Conservation (phyloP, 2,329 filamentous ascomycete species). For the Pezizomycotina sp. region DNA sequence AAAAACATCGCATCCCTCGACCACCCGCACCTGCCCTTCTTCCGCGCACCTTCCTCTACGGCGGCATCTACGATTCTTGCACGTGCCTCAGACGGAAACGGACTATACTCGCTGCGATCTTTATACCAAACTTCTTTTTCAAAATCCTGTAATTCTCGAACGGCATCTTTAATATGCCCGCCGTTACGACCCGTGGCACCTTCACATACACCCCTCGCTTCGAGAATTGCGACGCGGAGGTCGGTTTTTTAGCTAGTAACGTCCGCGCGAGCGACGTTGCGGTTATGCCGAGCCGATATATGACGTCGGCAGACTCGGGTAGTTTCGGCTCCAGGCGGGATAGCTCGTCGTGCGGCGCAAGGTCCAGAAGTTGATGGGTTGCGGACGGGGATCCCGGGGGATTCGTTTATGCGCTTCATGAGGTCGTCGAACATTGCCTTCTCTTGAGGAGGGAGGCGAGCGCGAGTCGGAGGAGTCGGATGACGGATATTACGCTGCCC, state of each 20-base stretch:
- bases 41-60: conserved; percentile 25
- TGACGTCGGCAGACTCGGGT: conserved; percentile 33
- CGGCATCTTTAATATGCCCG: conserved; percentile 36
- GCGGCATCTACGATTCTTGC: conserved; percentile 31
- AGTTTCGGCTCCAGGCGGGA: no score
- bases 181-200: conserved; percentile 41
- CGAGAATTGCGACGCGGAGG: conserved; percentile 33
- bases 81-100: conserved; percentile 35
- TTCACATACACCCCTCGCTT: conserved; percentile 36
- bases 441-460: conserved; percentile 6
- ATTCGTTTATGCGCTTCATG: conserved; percentile 3
- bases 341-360: no score
- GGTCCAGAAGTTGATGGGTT: conserved; percentile 33
- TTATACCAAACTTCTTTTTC: conserved; percentile 26
- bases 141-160: conserved; percentile 32
- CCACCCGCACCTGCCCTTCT: conserved; percentile 29
- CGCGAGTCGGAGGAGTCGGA: no score
- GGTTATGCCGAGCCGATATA: conserved; percentile 40
- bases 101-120: conserved; percentile 31
- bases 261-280: conserved; percentile 31
- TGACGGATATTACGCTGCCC: no score
- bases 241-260: conserved; percentile 21
- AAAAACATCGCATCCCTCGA: conserved; percentile 36
- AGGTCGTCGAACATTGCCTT: conserved; percentile 8
- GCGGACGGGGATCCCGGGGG: conserved; percentile 32